Conservation (phyloP, 192 early-diverging fungal genomes). For the Phycomyces blakesleeanus region DNA sequence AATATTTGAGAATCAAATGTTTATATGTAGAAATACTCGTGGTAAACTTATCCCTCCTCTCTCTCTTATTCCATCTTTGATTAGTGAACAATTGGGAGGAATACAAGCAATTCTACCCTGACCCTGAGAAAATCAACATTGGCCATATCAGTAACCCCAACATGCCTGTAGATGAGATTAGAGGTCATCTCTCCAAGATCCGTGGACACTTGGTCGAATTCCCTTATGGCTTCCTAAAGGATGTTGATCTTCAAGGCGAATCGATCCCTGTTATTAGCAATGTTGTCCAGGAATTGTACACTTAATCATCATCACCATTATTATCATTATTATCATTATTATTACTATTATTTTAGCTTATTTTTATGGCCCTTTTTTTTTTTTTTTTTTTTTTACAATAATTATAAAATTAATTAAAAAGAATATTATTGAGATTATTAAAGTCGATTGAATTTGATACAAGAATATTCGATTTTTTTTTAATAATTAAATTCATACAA, state of each 20-base stretch:
- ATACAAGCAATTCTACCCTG: constrained; percentile 47
- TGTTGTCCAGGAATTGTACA: constrained; percentile 32
- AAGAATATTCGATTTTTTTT: no score
- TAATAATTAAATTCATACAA: no score
- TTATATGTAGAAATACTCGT: no score
- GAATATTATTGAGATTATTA: no score
- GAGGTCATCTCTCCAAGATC: constrained; percentile 37
- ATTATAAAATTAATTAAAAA: no score
- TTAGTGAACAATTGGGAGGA: constrained; percentile 46
- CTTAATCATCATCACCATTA: constrained; percentile 17
- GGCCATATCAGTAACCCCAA: constrained; percentile 47
- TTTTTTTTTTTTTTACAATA: no score
- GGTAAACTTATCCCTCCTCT: constrained; percentile 10
- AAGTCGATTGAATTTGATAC: no score
- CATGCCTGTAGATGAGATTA: constrained; percentile 41
- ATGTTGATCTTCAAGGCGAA: constrained; percentile 45
- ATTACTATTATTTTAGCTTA: no score
- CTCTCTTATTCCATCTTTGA: background rate
- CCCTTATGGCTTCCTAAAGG: constrained; percentile 43
- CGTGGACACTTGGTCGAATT: constrained; percentile 56
- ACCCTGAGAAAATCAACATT: constrained; percentile 37
- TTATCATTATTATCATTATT: no score
- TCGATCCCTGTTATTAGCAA: constrained; percentile 27
- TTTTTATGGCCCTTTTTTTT: no score
- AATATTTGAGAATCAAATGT: no score